phyloP scores from a whole-genome alignment of 345 rosid species.

The Sisymbrium irio region DNA sequence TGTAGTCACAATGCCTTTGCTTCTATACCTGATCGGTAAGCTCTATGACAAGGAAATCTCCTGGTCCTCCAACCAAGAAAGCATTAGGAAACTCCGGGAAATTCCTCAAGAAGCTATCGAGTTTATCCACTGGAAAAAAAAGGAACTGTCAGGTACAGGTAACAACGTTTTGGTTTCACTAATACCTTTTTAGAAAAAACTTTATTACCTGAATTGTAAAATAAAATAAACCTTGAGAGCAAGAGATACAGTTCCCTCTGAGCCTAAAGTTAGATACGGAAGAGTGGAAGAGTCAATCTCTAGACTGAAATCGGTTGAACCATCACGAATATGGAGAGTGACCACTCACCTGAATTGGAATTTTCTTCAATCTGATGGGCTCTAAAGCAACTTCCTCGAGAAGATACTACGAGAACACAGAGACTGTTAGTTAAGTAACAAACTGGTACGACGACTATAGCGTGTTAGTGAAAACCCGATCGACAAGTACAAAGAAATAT shows the following conservation, averaged over 20 bases:
- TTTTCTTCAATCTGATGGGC: constrained; percentile 56
- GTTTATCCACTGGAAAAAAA: constrained; percentile 63
- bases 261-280: constrained; percentile 45
- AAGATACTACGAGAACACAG: constrained; percentile 58
- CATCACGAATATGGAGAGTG: not conserved
- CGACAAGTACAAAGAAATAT: not conserved
- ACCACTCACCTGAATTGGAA: constrained; percentile 71
- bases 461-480: not conserved
- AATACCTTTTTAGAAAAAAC: not conserved
- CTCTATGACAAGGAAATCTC: constrained; percentile 89
- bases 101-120: constrained; percentile 66
- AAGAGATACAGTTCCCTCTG: constrained; percentile 81
- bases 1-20: not conserved
- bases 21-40: constrained; percentile 82
- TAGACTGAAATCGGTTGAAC: constrained; percentile 5
- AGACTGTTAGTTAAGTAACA: constrained; percentile 4
- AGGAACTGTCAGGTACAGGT: constrained; percentile 15
- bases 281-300: not conserved
- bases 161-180: constrained; percentile 4
- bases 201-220: constrained; percentile 75
- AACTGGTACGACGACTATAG: not conserved
- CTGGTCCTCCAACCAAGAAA: constrained; percentile 83
- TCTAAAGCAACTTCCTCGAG: constrained; percentile 85
- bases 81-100: constrained; percentile 81
- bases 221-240: constrained; percentile 86